Conservation (phyloP, 1,139 yeast species). For the Candida pseudoviswanathii region DNA sequence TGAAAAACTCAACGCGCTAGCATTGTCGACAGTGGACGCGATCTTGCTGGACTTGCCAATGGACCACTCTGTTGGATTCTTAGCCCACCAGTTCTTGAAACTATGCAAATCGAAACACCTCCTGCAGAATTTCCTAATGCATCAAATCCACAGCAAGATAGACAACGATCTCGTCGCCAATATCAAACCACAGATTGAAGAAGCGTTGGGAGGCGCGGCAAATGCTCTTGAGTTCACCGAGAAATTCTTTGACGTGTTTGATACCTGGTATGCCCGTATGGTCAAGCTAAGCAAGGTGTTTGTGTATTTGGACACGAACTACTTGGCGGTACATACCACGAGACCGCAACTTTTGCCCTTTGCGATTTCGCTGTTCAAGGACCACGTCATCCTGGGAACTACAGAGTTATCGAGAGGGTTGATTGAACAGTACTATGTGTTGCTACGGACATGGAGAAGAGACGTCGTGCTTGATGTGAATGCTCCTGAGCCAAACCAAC, state of each 20-base stretch:
- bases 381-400: constrained; percentile 16
- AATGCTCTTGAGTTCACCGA: not conserved
- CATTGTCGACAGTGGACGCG: constrained; percentile 17
- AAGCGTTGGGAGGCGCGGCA: constrained; percentile 3
- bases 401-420: too few species aligned
- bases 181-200: not conserved
- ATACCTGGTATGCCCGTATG: constrained; percentile 30
- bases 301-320: constrained; percentile 38
- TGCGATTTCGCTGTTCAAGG: constrained; percentile 26
- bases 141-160: constrained; percentile 23
- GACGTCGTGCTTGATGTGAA: not conserved
- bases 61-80: constrained; percentile 27
- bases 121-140: constrained; percentile 34
- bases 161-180: constrained; percentile 16
- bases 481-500: not conserved
- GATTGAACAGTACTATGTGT: not conserved
- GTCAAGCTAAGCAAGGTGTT: constrained; percentile 31
- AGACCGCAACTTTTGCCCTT: constrained; percentile 28
- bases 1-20: not conserved
- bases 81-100: constrained; percentile 33
- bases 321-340: constrained; percentile 33
- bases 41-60: constrained; percentile 23
- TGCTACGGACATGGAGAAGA: constrained; percentile 6
- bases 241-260: constrained; percentile 21
- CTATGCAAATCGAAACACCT: constrained; percentile 36